Evolutionary conservation across 2,329 filamentous ascomycete species (phyloP), one percentile per base, ranked within the genome.

Genomic region (Sphaerulina populicola): DNA sequence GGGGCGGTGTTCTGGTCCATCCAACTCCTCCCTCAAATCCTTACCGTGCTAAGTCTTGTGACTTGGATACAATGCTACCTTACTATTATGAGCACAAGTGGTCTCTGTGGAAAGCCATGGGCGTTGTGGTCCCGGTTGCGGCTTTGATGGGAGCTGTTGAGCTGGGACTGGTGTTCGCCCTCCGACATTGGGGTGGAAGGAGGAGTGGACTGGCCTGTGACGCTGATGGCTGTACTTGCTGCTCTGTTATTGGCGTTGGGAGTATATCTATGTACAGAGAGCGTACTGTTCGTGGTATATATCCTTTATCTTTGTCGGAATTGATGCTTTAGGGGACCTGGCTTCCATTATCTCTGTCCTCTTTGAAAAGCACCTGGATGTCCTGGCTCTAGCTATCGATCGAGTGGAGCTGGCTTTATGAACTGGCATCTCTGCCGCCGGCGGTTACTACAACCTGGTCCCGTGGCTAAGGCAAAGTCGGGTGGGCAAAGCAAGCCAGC

Each of bases 261-360:
- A 0, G 84, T 87, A 87, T 55, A 86, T 88, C 18, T 85, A 79
- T 60, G 63, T 73, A 2, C 77, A 85, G n/a, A n/a, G n/a, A n/a
- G 57, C 74, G 79, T 6, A 85, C 82, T 0, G 83, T 86, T 1
- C 73, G 81, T 11, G 83, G 83, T 6, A 86, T 6, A 86, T 87
- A 36, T 85, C 82, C 1, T 86, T 87, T 64, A 69, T 85, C 2
- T 88, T 88, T 57, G 82, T 85, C 0, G 79, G 72, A 1, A 83
- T 87, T 39, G 83, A 87, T 66, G 83, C 82, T 0, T 72, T 79
- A 0, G 83, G 83, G 0, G 83, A 87, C 63, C 63, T 87, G 3
- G 82, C 82, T 48, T 86, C 82, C 0, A 68, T 87, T 0, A 63
- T 82, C 2, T 83, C 82, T 0, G 71, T 87, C 12, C 69, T 83